Evolutionary conservation across 2,329 filamentous ascomycete species (phyloP), one percentile per base, ranked within the genome.

Genomic region (Dendryphion nanum): DNA sequence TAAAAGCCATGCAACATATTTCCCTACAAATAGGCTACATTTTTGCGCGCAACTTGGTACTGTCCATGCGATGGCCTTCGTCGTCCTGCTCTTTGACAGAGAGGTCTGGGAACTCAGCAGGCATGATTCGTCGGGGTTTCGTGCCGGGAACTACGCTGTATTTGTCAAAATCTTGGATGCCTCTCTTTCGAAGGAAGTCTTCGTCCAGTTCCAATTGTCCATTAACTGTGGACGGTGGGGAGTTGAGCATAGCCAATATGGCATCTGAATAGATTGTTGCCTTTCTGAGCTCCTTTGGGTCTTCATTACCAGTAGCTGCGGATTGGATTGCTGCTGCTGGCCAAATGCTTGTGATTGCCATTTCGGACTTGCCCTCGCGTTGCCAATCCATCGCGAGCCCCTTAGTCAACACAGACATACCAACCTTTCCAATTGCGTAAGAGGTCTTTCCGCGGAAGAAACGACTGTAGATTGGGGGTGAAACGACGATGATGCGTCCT

Each of bases 371-470:
- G 0, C 77, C 81, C 50, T 89, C 75, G 20, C 88, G 71, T 48
- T 78, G 69, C 58, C 86, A 87, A 53, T 94, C 89, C 83, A 93
- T 88, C 0, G 85, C 86, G 12, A 94, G 69, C 0, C 88, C 89
- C 59, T 88, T 87, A 0, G 85, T 88, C 30, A 94, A 61, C 3
- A 91, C 85, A 53, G 79, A 85, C 88, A 94, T 94, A 30, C 75
- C 86, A 3, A 91, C 77, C 59, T 93, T 93, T 46, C 75, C 76
- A 66, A 81, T 78, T 0, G 89, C 86, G 67, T 94, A 94, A 12
- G 85, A 86, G 2, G 87, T 86, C 75, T 94, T 94, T 8, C 88
- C 89, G 16, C 85, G 70, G 63, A 93, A 90, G 66, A 94, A 94
- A 19, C 89, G 76, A 46, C 80, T 85, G 65, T 94, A 94, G 40